Base-by-base conservation (phyloP, 148 eudicot species). In the Oxyria digyna region DNA sequence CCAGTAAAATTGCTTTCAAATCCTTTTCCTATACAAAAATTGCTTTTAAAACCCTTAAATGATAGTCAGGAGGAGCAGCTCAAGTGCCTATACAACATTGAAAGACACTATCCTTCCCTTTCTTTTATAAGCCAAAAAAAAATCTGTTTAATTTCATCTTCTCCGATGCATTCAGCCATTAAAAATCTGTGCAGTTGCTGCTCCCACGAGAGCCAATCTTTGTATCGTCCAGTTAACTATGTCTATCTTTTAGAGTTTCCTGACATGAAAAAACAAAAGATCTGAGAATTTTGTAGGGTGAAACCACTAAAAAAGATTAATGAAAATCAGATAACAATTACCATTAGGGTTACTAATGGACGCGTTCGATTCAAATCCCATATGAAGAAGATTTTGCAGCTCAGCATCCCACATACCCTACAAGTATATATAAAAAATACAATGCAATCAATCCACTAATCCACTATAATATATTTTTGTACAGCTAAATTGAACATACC, bases 331-430 rank as follows among this genome's bases (percentile, higher is more conserved):
- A 8, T n/a, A 69, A 43, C 67, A 14, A 43, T 17, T 84, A 89
- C 98, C 94, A 80, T 77, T 85, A 69, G 91, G 74, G 79, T 81
- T 86, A 76, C 76, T 77, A 41, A 73, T 59, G 18, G 86, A 68
- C 32, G 87, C 63, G 71, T 81, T 79, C 27, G 92, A 62, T 76
- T 87, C 93, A 67, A 85, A 87, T 68, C 96, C 96, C 91, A 85
- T 87, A 67, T 87, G 97, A 68, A 92, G 94, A 79, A 92, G 81
- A 76, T 76, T 79, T 74, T 92, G 96, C 69, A 89, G 81, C 69
- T 92, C 96, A 78, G 67, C 74, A 57, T 89, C 90, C 98, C 96
- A 92, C 69, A 81, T 62, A 74, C 78, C 75, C 96, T 69, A 21
- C 59, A 69, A 40, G 35, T 26, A 50, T 13, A 7, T 33, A 40